Percentiles rank a stretch among this genome's conserved stretches.
Conservation (phyloP, 148 eudicot species). For the Spergularia marina region DNA sequence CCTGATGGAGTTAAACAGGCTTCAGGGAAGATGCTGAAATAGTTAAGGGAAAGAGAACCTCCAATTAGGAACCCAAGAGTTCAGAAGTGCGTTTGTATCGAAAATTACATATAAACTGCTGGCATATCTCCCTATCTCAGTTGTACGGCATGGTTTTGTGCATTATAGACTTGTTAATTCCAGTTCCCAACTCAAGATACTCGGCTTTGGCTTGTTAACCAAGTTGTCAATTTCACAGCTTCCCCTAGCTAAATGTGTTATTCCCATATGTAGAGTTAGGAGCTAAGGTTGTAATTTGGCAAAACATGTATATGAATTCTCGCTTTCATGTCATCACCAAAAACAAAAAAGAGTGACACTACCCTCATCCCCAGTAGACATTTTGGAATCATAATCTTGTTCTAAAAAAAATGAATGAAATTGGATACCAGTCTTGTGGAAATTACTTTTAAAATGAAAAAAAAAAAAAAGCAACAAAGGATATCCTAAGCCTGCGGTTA, state of each 20-base stretch:
- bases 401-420: neutral
- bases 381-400: neutral
- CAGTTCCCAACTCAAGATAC: neutral
- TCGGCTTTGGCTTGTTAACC: neutral
- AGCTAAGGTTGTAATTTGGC: neutral
- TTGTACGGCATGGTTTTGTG: constrained; percentile 20
- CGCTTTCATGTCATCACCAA: too few species aligned
- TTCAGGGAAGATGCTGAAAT: too few species aligned
- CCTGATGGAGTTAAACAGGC: too few species aligned
- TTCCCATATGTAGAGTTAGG: neutral
- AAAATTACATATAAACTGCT: too few species aligned
- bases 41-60: too few species aligned
- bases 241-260: neutral
- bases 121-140: constrained; percentile 12
- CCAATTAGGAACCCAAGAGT: too few species aligned
- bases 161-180: constrained; percentile 15
- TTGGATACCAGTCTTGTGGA: neutral
- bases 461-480: neutral
- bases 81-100: too few species aligned
- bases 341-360: too few species aligned
- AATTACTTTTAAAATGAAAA: neutral
- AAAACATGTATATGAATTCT: neutral
- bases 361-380: too few species aligned
- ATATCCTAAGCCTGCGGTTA: neutral
- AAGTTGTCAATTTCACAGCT: neutral